Conservation (phyloP, 495 filamentous ascomycete genomes). For the Stereocaulon alpinum region DNA sequence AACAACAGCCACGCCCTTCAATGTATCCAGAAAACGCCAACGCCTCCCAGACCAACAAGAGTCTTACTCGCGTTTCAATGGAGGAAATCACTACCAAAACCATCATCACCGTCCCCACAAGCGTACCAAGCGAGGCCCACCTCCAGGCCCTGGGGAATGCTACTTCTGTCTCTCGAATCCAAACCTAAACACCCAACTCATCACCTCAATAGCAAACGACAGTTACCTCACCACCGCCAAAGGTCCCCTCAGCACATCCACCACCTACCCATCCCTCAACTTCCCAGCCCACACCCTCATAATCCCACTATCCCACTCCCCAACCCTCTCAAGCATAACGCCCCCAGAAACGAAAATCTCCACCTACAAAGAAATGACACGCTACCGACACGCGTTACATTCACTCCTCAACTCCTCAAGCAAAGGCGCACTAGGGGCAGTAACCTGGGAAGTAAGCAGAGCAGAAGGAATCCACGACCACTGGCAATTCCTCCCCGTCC, state of each 20-base stretch:
- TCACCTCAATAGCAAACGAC: conserved; percentile 75
- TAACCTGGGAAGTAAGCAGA: conserved; percentile 86
- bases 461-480: conserved; percentile 70
- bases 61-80: conserved; percentile 52
- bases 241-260: conserved; percentile 63
- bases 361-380: conserved; percentile 68
- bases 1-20: conserved; percentile 62
- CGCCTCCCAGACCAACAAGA: conserved; percentile 39
- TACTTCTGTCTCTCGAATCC: conserved; percentile 92
- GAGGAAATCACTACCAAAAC: conserved; percentile 25
- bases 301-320: conserved; percentile 70
- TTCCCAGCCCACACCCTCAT: conserved; percentile 86
- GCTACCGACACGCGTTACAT: conserved; percentile 63
- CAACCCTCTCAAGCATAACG: conserved; percentile 52
- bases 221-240: conserved; percentile 85
- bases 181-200: conserved; percentile 72
- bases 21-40: conserved; percentile 48
- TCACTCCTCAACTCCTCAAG: conserved; percentile 48
- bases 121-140: conserved; percentile 39
- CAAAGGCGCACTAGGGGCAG: conserved; percentile 54
- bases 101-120: conserved; percentile 39
- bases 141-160: conserved; percentile 66
- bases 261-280: conserved; percentile 56
- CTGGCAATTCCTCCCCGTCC: conserved; percentile 88
- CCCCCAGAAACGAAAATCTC: conserved; percentile 40